Evolutionary conservation across 345 rosid species (phyloP).

Genomic region (Salix brachista): DNA sequence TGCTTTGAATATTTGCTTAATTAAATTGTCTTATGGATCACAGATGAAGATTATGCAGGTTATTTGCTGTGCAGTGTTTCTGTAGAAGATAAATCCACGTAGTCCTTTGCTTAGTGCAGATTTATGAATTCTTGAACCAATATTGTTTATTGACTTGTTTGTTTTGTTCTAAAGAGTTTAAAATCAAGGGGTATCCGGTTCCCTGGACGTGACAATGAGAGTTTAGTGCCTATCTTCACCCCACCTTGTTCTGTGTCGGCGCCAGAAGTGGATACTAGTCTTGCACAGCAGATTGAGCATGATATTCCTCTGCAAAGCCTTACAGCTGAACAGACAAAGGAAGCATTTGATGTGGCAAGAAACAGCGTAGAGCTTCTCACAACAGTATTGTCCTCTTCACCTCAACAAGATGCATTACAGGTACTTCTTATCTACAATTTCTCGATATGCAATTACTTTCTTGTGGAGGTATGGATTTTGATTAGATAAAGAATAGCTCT

Average conservation of each 20-base stretch:
- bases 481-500: not conserved
- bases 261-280: slow-evolving; percentile 45
- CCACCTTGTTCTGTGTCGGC: slow-evolving; percentile 75
- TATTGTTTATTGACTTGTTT: slow-evolving; percentile 12
- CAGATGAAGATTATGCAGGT: not conserved
- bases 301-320: slow-evolving; percentile 55
- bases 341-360: slow-evolving; percentile 89
- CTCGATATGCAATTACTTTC: not conserved
- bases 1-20: not conserved
- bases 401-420: slow-evolving; percentile 70
- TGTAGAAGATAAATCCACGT: not conserved
- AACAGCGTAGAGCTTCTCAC: slow-evolving; percentile 82
- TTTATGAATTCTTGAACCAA: slow-evolving; percentile 6
- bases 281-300: slow-evolving; percentile 49
- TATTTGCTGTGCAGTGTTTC: not conserved
- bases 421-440: slow-evolving; percentile 34
- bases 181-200: slow-evolving; percentile 88
- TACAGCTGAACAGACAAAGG: slow-evolving; percentile 81
- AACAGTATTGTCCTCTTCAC: slow-evolving; percentile 75
- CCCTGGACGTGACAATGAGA: slow-evolving; percentile 95
- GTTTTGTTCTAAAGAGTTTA: slow-evolving; percentile 47
- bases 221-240: slow-evolving; percentile 90
- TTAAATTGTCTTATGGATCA: not conserved
- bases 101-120: not conserved
- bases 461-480: not conserved